phyloP scores from a whole-genome alignment of 2,329 filamentous ascomycete species.

The Ophiocordyceps sinensis region DNA sequence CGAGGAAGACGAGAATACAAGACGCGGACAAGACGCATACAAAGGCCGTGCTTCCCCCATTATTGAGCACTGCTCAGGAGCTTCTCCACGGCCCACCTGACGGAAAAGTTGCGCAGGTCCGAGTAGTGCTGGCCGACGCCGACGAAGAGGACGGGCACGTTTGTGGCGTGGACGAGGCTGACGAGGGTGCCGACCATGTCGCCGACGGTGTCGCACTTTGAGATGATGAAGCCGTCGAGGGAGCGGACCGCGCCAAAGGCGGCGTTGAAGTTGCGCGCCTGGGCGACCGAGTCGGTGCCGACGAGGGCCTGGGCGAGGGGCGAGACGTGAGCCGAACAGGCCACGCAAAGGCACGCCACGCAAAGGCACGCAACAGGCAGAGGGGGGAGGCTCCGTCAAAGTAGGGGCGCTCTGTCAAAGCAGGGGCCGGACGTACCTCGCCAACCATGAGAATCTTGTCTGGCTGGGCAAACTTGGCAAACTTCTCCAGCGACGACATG shows the following conservation, averaged over 20 bases:
- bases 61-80: constrained; percentile 32
- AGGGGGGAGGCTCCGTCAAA: neutral
- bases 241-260: constrained; percentile 70
- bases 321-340: neutral
- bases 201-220: constrained; percentile 97
- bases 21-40: neutral
- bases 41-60: neutral
- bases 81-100: constrained; percentile 55
- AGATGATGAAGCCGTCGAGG: constrained; percentile 95
- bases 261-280: constrained; percentile 91
- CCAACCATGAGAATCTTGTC: constrained; percentile 98
- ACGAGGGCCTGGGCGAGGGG: constrained; percentile 53
- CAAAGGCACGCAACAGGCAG: neutral
- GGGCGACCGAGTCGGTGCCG: constrained; percentile 86
- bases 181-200: constrained; percentile 96
- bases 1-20: neutral
- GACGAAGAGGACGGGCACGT: constrained; percentile 89
- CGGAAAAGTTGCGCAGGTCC: constrained; percentile 53
- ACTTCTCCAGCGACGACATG: constrained; percentile 95
- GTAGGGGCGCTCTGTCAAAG: neutral
- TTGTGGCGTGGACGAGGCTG: constrained; percentile 93
- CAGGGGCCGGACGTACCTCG: constrained; percentile 22
- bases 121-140: constrained; percentile 59
- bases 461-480: constrained; percentile 86
- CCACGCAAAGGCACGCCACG: neutral